Base-by-base conservation (phyloP, 805 yeast genomes). In the Blastobotrys terrestris region DNA sequence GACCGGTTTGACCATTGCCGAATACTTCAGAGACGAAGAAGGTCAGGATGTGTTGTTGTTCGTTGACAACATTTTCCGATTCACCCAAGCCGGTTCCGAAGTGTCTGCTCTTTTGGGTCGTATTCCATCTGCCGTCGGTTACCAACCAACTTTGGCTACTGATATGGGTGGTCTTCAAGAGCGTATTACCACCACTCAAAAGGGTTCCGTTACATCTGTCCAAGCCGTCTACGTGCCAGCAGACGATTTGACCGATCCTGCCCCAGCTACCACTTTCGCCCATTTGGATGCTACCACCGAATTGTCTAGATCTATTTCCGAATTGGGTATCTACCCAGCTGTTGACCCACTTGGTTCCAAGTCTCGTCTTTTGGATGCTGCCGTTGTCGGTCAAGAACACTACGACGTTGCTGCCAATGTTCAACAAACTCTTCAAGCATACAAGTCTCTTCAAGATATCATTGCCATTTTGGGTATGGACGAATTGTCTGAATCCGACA, bases 381-480 rank as follows among this genome's bases (percentile, higher is more conserved):
- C 96, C 62, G 94, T 94, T 71, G 97, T 94, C 68, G 99, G 99
- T 77, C 87, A 89, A 78, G 99, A 94, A 81, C 99, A 94, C 81
- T 94, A 94, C 80, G 86, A 85, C 66, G 89, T 86, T 74, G 99
- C 99, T 62, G 79, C 95, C 66, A 72, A 77, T 69, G 99, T 94
- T 66, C 99, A 94, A 83, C 94, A 91, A 81, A 94, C 99, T 67
- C 82, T 94, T 76, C 99, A 94, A 83, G 97, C 98, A 68, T 94
- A 94, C 87, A 94, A 94, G 84, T 94, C 99, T 67, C 83, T 94
- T 75, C 99, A 94, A 83, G 99, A 94, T 85, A 94, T 94, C 78
- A 94, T 94, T 85, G 99, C 99, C 77, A 94, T 94, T 84, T 87
- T 94, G 77, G 99, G 99, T 91, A 94, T 94, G 99, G 99, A 94